Evolutionary conservation across 73 alveolate genomes (phyloP), one percentile per base, ranked within the genome.

Genomic region (Stentor coeruleus): DNA sequence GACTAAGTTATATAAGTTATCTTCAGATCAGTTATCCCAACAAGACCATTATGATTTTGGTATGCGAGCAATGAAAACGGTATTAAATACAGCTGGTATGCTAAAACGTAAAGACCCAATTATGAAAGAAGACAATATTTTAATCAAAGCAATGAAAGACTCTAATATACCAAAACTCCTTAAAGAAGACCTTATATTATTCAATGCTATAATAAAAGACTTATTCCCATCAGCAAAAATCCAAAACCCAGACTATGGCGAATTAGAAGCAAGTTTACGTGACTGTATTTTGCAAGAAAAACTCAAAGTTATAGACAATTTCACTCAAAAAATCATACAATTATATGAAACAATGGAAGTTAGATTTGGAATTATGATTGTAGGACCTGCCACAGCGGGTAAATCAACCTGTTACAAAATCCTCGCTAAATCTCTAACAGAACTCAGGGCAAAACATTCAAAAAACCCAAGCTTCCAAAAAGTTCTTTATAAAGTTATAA

Each of bases 71-170:
- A 98, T 97, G 60, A 97, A 98, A 91, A 93, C 99, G 11, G 99
- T 98, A 28, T 89, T 98, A 81, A 98, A 95, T 58, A 59, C 85
- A 59, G 89, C 88, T 82, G 93, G 86, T 81, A 77, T 76, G 85
- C 76, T 74, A 77, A 90, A 88, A 3, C 81, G 89, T 85, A 85
- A 85, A 38, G 91, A 90, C 77, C 98, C 99, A 2, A 91, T 91
- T 77, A 81, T 90, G 39, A 94, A 98, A 33, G 99, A 98, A 88
- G 94, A 96, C 72, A 97, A 93, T 74, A 98, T 98, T 41, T 98
- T 98, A 39, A 97, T 98, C 83, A 85, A 99, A 49, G 99, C 99
- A 15, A 93, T 98, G 99, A 97, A 98, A 83, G 99, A 98, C 83
- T 94, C 99, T 74, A 98, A 98, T 82, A 96, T 98, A 3, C 99